Base-by-base conservation (phyloP, 2,329 filamentous ascomycete species). In the Trichoderma cornu-damae region DNA sequence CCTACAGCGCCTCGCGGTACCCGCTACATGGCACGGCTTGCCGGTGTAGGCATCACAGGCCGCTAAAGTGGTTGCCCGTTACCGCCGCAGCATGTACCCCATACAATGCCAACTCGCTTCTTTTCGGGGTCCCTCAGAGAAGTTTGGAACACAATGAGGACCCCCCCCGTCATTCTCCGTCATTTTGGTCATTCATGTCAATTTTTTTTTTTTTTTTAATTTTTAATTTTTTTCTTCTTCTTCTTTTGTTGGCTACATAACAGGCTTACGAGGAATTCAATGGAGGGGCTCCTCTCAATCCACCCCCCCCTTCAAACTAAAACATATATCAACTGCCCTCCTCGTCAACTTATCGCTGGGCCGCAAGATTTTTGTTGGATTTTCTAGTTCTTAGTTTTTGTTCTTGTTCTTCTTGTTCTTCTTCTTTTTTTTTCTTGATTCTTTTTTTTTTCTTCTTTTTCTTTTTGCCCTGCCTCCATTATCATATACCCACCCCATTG, bases 281-380 rank as follows among this genome's bases (percentile, higher is more conserved):
- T 55, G 35, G 52, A 55, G 52, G 52, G 52, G 52, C 40, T 30
- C 30, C 5, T 42, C 38, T 35, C 50, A 38, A 42, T 28, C 50
- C 52, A 55, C 46, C 52, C 30, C 12, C 18, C 20, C 20, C 50
- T 38, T n/a, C n/a, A n/a, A n/a, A n/a, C n/a, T n/a, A n/a, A n/a
- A 34, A 34, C n/a, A 42, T 46, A 58, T 56, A 56, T 48, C 34
- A n/a, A 48, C 18, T 38, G 12, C 32, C 22, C 37, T 30, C 22
- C 52, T 24, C 28, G 14, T 30, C 30, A n/a, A 9, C 46, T 14
- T 24, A n/a, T 18, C n/a, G 8, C 24, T 9, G n/a, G 30, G 30
- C 32, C 20, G 46, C 28, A 18, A 34, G 28, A 32, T n/a, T n/a
- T n/a, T n/a, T n/a, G n/a, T n/a, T n/a, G n/a, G n/a, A n/a, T n/a